A percentile compares a stretch with the other conserved stretches of the same genome.
Conservation (phyloP, 164 flowering plant species). For the Macadamia tetraphylla region DNA sequence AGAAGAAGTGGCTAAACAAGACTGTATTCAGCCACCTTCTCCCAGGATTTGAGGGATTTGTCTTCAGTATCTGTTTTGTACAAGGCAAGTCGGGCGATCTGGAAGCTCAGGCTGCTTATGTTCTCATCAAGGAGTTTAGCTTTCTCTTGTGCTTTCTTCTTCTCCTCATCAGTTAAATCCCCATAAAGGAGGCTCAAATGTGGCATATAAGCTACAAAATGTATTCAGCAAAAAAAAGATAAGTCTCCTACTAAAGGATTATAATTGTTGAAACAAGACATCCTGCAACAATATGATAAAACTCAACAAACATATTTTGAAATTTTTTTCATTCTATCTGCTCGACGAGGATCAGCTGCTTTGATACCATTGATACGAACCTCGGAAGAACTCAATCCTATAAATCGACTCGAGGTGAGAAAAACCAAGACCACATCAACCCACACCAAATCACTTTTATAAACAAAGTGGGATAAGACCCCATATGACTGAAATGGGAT, state of each 20-base stretch:
- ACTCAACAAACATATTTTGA: not conserved
- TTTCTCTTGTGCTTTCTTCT: constrained; percentile 67
- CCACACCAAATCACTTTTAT: too few relatives aligned
- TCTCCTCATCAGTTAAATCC: constrained; percentile 76
- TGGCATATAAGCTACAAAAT: constrained; percentile 88
- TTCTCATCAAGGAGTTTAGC: constrained; percentile 49
- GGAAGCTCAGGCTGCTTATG: constrained; percentile 50
- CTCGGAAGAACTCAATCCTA: too few relatives aligned
- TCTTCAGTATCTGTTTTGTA: constrained; percentile 80
- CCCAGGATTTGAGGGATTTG: constrained; percentile 78
- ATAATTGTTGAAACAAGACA: too few relatives aligned
- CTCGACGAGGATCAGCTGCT: too few relatives aligned
- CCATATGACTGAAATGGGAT: too few relatives aligned
- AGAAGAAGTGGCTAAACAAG: constrained; percentile 21
- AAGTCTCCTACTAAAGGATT: too few relatives aligned
- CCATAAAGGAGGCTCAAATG: constrained; percentile 87
- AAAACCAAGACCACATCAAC: too few relatives aligned
- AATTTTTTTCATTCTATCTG: too few relatives aligned
- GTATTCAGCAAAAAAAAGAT: not conserved
- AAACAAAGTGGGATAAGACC: too few relatives aligned
- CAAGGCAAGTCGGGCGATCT: constrained; percentile 53
- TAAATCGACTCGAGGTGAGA: too few relatives aligned
- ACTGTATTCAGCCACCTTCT: constrained; percentile 55
- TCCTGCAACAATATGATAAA: not conserved
- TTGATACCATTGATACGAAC: too few relatives aligned